These are phyloP conservation scores for Madurella fahalii DNA, from an alignment of 2,329 filamentous ascomycete species.

Conservation along the genomic window DNA sequence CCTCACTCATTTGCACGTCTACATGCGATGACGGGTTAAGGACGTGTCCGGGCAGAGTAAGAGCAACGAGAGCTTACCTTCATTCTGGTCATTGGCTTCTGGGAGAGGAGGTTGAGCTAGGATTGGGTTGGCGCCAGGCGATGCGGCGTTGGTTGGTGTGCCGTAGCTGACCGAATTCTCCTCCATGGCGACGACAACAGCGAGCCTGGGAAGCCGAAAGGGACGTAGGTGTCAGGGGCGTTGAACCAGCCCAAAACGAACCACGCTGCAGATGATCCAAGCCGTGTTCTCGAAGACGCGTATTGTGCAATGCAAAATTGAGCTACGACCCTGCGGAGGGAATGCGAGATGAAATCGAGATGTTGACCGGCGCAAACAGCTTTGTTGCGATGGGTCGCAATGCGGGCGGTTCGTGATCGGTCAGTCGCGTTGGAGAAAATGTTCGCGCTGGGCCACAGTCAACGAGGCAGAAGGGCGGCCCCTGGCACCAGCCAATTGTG, in stretches of 20 bases:
- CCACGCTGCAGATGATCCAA: neutral
- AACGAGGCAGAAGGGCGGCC: neutral
- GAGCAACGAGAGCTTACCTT: slow-evolving; percentile 41
- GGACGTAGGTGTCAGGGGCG: neutral
- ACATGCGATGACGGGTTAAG: slow-evolving; percentile 17
- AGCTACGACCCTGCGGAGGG: neutral
- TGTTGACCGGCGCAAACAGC: slow-evolving; percentile 16
- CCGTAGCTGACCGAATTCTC: slow-evolving; percentile 53
- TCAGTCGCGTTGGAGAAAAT: slow-evolving; percentile 32
- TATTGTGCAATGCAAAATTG: neutral
- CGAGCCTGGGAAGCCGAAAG: slow-evolving; percentile 18
- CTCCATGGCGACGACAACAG: slow-evolving; percentile 48
- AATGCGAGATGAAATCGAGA: slow-evolving; percentile 9
- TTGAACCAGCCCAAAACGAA: neutral
- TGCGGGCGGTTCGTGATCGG: slow-evolving; percentile 20
- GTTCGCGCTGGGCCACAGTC: slow-evolving; percentile 31
- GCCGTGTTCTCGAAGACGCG: neutral
- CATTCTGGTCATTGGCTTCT: slow-evolving; percentile 37
- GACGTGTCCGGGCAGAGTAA: neutral
- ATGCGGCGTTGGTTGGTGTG: slow-evolving; percentile 53
- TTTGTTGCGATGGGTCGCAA: slow-evolving; percentile 20
- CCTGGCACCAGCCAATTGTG: neutral
- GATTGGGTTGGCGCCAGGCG: slow-evolving; percentile 53
- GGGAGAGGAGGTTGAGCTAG: slow-evolving; percentile 51
- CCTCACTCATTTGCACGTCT: slow-evolving; percentile 64